Base-by-base conservation (phyloP, 768 basidiomycete genomes). In the Lentinula detonsa region DNA sequence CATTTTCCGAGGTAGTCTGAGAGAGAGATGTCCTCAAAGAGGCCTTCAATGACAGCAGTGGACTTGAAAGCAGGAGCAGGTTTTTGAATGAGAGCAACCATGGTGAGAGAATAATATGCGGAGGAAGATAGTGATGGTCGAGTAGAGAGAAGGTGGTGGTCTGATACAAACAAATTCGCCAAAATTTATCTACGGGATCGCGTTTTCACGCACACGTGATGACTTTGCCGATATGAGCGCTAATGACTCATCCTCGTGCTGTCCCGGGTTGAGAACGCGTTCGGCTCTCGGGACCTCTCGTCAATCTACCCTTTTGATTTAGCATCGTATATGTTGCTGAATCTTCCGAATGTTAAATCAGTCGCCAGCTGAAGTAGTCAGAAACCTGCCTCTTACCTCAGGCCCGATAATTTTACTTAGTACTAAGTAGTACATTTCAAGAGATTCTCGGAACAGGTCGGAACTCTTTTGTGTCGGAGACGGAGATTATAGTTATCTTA, bases 21-120 rank as follows among this genome's bases (percentile, higher is more conserved):
- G 54, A 94, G 75, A n/a, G 88, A 85, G 60, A 93, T 72, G 31
- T 94, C 85, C 68, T 86, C 81, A 76, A 97, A 95, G 63, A 81
- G 71, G 57, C 91, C 88, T 50, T 90, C 86, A 63, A 85, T 77
- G 66, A 96, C 88, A 64, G 87, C 85, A 42, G 86, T 80, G 54
- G 86, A 85, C 61, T 77, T 85, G 78, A 93, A 93, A n/a, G 76
- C 69, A 57, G 94, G 94, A 52, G 94, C 93, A 57, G 92, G 89
- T 65, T 85, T 88, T 78, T 95, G 93, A 67, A 96, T 82, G 52
- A 82, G 76, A 63, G 83, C 86, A 67, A 79, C 76, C 83, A 84
- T 84, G 46, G 51, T 68, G 16, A 23, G 43, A 39, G 18, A 31
- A 40, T 11, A 42, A 28, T 37, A 11, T 5, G 10, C 13, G 35